Percentiles rank a stretch among this genome's conserved stretches.
Conservation (phyloP, 2,329 filamentous ascomycete genomes). For the Plenodomus biglobosus region DNA sequence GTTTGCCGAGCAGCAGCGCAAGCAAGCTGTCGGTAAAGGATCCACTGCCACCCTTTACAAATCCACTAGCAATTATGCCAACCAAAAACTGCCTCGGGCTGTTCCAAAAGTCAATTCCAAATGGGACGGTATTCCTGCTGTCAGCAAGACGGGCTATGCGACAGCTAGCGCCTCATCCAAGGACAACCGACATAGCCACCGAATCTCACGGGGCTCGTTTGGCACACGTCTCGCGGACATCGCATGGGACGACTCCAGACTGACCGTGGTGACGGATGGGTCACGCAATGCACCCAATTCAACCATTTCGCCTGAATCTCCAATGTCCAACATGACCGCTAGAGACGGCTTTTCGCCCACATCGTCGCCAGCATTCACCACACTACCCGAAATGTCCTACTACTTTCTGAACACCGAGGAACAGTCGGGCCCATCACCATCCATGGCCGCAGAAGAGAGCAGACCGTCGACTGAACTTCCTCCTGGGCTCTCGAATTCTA, state of each 20-base stretch:
- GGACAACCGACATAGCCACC: conserved; percentile 18
- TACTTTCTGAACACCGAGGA: conserved; percentile 30
- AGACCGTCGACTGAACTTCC: conserved; percentile 6
- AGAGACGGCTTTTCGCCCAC: conserved; percentile 7
- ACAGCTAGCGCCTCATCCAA: conserved; percentile 15
- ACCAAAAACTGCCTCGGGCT: conserved; percentile 50
- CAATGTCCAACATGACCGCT: conserved; percentile 11
- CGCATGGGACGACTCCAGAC: conserved; percentile 18
- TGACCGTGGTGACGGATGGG: conserved; percentile 28
- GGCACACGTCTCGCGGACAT: conserved; percentile 9
- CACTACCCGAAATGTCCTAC: conserved; percentile 30
- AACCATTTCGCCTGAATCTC: conserved; percentile 26
- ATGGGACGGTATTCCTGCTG: conserved; percentile 54
- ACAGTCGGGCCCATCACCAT: conserved; percentile 17
- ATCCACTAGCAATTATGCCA: conserved; percentile 27
- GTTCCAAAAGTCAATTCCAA: conserved; percentile 58
- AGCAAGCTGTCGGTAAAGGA: conserved; percentile 35
- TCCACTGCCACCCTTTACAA: conserved; percentile 11
- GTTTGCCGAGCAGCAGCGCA: conserved; percentile 49
- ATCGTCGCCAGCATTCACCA: conserved; percentile 24
- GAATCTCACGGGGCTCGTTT: conserved; percentile 18
- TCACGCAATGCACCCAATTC: conserved; percentile 37
- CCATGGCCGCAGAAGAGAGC: not conserved
- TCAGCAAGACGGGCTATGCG: conserved; percentile 32
- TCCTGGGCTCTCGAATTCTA: conserved; percentile 6